Conservation (phyloP, 148 eudicot species). For the Pouteria glomerata region DNA sequence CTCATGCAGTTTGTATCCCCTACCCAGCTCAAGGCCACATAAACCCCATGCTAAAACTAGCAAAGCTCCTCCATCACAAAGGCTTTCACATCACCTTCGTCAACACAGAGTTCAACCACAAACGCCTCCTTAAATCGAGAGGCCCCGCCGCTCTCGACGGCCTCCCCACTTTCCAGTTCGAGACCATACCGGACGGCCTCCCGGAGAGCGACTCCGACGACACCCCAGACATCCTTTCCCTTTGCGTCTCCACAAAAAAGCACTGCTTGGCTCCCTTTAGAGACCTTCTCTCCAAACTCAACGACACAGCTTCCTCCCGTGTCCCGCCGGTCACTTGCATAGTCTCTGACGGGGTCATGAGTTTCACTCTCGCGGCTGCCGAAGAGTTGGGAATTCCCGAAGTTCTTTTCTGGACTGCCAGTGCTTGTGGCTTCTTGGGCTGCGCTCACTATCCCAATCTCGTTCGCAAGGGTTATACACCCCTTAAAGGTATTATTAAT, state of each 20-base stretch:
- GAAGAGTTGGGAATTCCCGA: constrained; percentile 28
- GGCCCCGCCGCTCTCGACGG: constrained; percentile 28
- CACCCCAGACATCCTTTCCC: constrained; percentile 22
- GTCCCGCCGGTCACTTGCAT: constrained; percentile 31
- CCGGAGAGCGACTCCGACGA: constrained; percentile 21
- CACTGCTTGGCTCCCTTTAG: constrained; percentile 20
- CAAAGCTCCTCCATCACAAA: constrained; percentile 29
- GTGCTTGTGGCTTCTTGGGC: constrained; percentile 33
- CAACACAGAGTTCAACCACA: constrained; percentile 26
- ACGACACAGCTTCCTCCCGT: not conserved
- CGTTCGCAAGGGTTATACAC: constrained; percentile 17
- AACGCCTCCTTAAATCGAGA: constrained; percentile 17
- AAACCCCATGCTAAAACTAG: constrained; percentile 24
- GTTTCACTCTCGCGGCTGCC: constrained; percentile 30
- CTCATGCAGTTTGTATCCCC: not conserved
- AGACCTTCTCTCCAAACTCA: constrained; percentile 26
- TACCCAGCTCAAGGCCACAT: not conserved
- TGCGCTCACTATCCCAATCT: constrained; percentile 18
- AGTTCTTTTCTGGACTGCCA: constrained; percentile 21
- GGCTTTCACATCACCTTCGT: constrained; percentile 39
- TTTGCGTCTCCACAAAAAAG: constrained; percentile 9
- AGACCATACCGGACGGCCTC: constrained; percentile 41
- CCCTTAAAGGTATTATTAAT: constrained; percentile 34
- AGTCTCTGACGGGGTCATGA: constrained; percentile 27
- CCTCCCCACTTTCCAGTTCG: constrained; percentile 27